phyloP scores from a whole-genome alignment of 2,329 filamentous ascomycete genomes.

The Elsinoe necatrix region DNA sequence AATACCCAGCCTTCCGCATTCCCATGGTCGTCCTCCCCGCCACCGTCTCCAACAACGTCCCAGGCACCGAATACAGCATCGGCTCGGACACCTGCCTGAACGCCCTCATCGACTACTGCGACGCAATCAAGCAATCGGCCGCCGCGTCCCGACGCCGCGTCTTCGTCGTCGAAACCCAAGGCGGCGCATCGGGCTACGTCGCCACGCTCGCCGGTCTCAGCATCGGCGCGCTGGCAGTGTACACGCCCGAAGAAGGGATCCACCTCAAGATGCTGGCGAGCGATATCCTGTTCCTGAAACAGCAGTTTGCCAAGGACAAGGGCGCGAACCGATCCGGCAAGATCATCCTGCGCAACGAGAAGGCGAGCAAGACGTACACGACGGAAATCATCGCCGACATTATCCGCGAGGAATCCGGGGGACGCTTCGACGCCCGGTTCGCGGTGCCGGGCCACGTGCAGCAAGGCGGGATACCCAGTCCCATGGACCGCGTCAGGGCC shows the following conservation, averaged over 20 bases:
- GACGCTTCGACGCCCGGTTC: conserved; percentile 84
- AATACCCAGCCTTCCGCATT: conserved; percentile 81
- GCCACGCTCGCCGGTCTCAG: conserved; percentile 82
- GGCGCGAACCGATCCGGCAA: conserved; percentile 86
- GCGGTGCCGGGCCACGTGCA: conserved; percentile 91
- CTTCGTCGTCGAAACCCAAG: conserved; percentile 97
- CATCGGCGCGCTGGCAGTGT: conserved; percentile 88
- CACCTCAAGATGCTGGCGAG: conserved; percentile 83
- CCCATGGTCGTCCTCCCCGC: conserved; percentile 86
- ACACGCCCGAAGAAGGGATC: conserved; percentile 95
- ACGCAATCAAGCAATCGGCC: conserved; percentile 94
- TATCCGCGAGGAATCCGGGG: conserved; percentile 85
- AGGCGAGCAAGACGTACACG: conserved; percentile 79
- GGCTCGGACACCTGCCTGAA: conserved; percentile 96
- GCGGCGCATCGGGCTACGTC: conserved; percentile 86
- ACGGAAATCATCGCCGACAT: conserved; percentile 93
- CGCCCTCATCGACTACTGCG: conserved; percentile 87
- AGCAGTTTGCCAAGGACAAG: conserved; percentile 75
- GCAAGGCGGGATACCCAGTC: conserved; percentile 83
- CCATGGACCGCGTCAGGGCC: conserved; percentile 92
- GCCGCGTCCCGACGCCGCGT: conserved; percentile 87
- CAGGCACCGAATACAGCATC: conserved; percentile 92
- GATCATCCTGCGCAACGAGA: conserved; percentile 93
- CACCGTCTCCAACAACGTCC: conserved; percentile 98
- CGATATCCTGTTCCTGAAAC: conserved; percentile 81